phyloP scores from a whole-genome alignment of 1,284 basidiomycete species.

The Rhizopogon hawkerae region DNA sequence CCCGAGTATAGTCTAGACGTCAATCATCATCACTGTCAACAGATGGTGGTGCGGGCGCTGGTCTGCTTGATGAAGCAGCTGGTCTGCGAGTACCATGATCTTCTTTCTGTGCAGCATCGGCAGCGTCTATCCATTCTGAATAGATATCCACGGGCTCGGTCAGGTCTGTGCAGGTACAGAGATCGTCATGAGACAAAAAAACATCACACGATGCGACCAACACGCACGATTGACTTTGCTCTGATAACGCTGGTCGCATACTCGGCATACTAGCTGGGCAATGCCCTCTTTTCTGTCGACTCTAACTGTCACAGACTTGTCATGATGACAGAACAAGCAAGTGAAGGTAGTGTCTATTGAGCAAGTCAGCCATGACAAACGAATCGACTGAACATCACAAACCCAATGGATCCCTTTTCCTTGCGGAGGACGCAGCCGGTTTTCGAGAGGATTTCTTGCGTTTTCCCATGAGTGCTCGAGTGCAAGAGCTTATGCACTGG shows the following conservation, averaged over 20 bases:
- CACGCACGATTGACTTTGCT: conserved; percentile 76
- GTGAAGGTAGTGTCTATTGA: conserved; percentile 65
- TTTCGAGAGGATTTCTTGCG: conserved; percentile 82
- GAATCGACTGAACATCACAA: conserved; percentile 16
- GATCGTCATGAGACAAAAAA: conserved; percentile 12
- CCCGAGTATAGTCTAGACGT: not conserved
- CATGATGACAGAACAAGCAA: conserved; percentile 87
- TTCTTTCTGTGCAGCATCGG: conserved; percentile 72
- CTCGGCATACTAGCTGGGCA: conserved; percentile 66
- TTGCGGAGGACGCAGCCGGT: conserved; percentile 40
- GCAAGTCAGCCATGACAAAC: conserved; percentile 7
- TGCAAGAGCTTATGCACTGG: not conserved
- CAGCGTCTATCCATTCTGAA: conserved; percentile 88
- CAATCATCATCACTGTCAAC: conserved; percentile 38
- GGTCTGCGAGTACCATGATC: conserved; percentile 41
- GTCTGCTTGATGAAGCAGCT: conserved; percentile 52
- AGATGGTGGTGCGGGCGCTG: conserved; percentile 29
- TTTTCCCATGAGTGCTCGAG: conserved; percentile 56
- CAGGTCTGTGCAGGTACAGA: conserved; percentile 41
- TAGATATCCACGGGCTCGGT: conserved; percentile 88
- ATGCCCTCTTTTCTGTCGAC: conserved; percentile 78
- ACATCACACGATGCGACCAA: conserved; percentile 2
- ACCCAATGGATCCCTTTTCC: conserved; percentile 67
- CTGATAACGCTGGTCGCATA: conserved; percentile 77
- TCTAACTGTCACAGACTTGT: conserved; percentile 80